phyloP scores from a whole-genome alignment of 2,329 filamentous ascomycete species.

The Albophoma yamanashiensis region DNA sequence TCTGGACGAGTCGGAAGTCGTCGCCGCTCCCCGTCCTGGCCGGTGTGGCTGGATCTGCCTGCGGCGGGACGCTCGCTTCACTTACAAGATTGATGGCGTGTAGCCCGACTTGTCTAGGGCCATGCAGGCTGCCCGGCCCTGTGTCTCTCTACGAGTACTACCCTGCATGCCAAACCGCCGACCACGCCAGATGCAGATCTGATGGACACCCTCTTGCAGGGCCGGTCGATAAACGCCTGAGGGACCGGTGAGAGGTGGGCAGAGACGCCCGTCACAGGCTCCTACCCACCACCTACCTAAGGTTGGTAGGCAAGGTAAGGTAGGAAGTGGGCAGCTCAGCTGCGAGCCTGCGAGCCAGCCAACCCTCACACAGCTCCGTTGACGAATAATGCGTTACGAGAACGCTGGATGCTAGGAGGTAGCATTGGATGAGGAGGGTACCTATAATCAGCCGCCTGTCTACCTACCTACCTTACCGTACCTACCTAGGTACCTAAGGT shows the following conservation, averaged over 20 bases:
- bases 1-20: not conserved
- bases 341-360: not conserved
- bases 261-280: too few relatives aligned
- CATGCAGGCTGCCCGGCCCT: not conserved
- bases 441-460: too few relatives aligned
- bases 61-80: not conserved
- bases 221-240: not conserved
- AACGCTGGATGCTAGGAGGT: too few relatives aligned
- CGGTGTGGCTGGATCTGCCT: not conserved
- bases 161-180: not conserved
- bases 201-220: not conserved
- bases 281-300: too few relatives aligned
- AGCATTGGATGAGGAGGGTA: too few relatives aligned
- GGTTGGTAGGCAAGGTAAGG: too few relatives aligned
- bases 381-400: too few relatives aligned
- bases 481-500: too few relatives aligned
- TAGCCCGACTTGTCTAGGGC: not conserved
- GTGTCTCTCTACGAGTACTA: not conserved
- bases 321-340: too few relatives aligned
- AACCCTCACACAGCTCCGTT: not conserved
- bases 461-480: too few relatives aligned
- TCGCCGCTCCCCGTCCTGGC: not conserved
- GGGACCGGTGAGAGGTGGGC: not conserved
- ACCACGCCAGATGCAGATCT: not conserved
- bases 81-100: not conserved